A percentile compares a stretch with the other conserved stretches of the same genome.
Conservation (phyloP, 257 asterid genomes). For the Plectranthus barbatus region DNA sequence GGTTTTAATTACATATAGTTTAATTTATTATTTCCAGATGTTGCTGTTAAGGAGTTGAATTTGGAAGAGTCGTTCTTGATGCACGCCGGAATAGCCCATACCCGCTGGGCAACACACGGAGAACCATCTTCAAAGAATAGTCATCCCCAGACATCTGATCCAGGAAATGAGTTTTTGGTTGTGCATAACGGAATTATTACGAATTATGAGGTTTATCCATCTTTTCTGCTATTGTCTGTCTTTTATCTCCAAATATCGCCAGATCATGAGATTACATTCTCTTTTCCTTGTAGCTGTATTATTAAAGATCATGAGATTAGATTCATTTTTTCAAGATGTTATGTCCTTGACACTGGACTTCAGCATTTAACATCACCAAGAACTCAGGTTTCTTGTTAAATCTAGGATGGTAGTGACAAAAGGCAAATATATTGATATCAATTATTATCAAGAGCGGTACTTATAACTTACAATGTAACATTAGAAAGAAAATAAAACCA, state of each 20-base stretch:
- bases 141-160: slow-evolving; percentile 83
- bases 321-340: background rate
- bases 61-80: slow-evolving; percentile 68
- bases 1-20: slow-evolving; percentile 5
- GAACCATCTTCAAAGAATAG: slow-evolving; percentile 91
- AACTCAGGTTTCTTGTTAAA: background rate
- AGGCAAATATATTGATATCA: no score
- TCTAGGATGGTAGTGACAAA: no score
- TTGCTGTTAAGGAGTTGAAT: slow-evolving; percentile 57
- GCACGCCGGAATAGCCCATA: slow-evolving; percentile 96
- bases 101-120: slow-evolving; percentile 99
- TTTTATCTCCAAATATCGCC: slow-evolving; percentile 1
- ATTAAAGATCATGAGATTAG: no score
- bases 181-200: slow-evolving; percentile 93
- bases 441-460: no score
- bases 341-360: background rate
- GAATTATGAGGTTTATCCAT: slow-evolving; percentile 63
- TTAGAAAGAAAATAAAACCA: no score
- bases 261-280: background rate
- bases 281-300: background rate
- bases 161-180: slow-evolving; percentile 69
- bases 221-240: background rate
- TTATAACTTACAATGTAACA: no score
- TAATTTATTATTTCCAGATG: slow-evolving; percentile 46
- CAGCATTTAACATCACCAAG: background rate